Evolutionary conservation across 805 yeast species (phyloP), one percentile per base, ranked within the genome.

Genomic region (Cyberlindnera sargentensis): DNA sequence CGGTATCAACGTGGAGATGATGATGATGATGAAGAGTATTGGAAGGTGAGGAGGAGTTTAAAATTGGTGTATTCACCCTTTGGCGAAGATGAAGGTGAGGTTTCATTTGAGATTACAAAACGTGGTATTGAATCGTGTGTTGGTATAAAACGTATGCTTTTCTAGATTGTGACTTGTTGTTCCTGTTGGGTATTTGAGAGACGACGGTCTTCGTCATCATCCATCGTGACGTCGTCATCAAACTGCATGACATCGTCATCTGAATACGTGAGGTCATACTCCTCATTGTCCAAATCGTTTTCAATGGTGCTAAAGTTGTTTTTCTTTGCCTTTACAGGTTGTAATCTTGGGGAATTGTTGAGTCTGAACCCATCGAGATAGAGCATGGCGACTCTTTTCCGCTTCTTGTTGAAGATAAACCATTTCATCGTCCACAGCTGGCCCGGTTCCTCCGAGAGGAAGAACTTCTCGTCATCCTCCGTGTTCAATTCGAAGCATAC

Each of bases 341-440:
- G 64, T 38, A 70, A 58, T 42, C 70, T 67, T 34, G 69, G 60
- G 34, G 68, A 55, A 36, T 64, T 58, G 33, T 65, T 58, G 27
- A 66, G 57, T 48, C 76, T 57, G 56, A 59, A 58, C 42, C 83
- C 82, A 43, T 79, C 80, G 49, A 93, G 66, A 53, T 86, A 85
- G 15, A 93, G 61, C 61, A 84, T 91, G 2, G 95, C 88, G 3
- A 93, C 98, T 49, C 98, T 76, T 66, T 91, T 91, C 66, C 84
- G 78, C 57, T 86, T 84, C 65, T 88, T 91, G 67, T 89, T 93
- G 66, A 84, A 89, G 37, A 91, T 78, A 62, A 93, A 93, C 83
- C 95, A 91, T 75, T 87, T 86, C 59, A 82, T 54, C 34, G 65
- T 63, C 73, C 73, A 68, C n/a, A 68, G 55, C 20, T 55, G 54